Evolutionary conservation across 345 rosid genomes (phyloP), one percentile per base, ranked within the genome.

Genomic region (Salix brachista): DNA sequence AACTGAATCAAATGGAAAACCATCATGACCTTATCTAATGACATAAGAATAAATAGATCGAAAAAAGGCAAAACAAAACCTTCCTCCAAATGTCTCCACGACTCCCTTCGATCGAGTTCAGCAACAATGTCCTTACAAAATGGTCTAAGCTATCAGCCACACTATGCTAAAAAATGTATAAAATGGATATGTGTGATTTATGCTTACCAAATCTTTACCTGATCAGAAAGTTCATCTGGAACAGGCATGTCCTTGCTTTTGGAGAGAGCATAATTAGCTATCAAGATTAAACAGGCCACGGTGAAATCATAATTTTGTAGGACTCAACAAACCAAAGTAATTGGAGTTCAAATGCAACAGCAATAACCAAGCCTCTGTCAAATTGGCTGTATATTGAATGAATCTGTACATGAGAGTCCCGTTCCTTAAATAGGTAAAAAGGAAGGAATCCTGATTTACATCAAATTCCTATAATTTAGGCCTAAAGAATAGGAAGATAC

Each of bases 181-280:
- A 23, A 67, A 62, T 25, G 19, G 23, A 26, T 14, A 5, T 5
- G 52, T 16, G 34, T 41, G 18, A 39, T 3, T 39, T 41, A 19
- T 13, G 50, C 70, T 16, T 46, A 46, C 21, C 25, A 56, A 37
- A 25, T 3, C 44, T 58, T 50, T 66, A 76, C 82, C 83, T 81
- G 56, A 67, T 77, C 82, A 67, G 73, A 84, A 67, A 72, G 48
- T 52, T 86, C 85, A 68, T 78, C 79, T 8, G 81, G 80, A 48
- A 54, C 88, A 83, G 39, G 88, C 65, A 66, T 71, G n/a, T 83
- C 82, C 65, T 58, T 79, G 77, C 78, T 73, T 52, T 13, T 32
- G 19, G 83, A 83, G 69, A 85, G 65, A 66, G 71, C 75, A 72
- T 36, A 77, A 70, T 79, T 86, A 26, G 75, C 84, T 83, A 79